Evolutionary conservation across 257 asterid species (phyloP), one percentile per base, ranked within the genome.

Genomic region (Solanum chilense): DNA sequence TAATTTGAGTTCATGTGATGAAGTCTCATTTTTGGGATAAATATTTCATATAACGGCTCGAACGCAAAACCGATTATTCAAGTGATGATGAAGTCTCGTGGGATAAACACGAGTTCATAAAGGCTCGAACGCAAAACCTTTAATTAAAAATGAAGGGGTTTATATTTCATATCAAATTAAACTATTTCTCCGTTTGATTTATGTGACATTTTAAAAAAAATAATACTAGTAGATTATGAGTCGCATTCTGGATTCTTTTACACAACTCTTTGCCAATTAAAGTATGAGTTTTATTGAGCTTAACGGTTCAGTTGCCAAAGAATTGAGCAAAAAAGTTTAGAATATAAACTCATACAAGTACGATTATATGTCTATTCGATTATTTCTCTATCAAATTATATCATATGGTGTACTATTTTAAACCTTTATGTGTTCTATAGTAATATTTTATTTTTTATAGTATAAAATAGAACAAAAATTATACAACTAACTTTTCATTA

Each of bases 331-430:
- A 16, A 52, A 0, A 8, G 4, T 52, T 52, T 16, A 49, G 60
- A 49, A 49, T 56, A 56, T 23, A 1, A 52, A 52, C 4, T 52
- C 62, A 52, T 7, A 56, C 5, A 56, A 20, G 1, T 56, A 56
- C 0, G 20, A 0, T 1, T 3, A 20, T 8, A 0, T 20, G 1
- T 56, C 12, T 2, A 56, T 20, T 11, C 2, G 2, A 56, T 20
- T 0, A 56, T 56, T 56, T 56, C 12, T 2, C 12, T 0, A 8
- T 20, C 21, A 45, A 13, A 47, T 47, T 45, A 9, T 9, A 45
- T 45, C 2, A 12, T 45, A 44, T 44, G 49, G 1, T 44, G 1
- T 52, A 20, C 1, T 58, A 58, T 21, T 9, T 27, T 12, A 66
- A 27, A 66, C 37, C 3, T 66, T 66, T 20, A 12, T 27, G 3